Conservation (phyloP, 768 basidiomycete species). For the Lactarius deliciosus region DNA sequence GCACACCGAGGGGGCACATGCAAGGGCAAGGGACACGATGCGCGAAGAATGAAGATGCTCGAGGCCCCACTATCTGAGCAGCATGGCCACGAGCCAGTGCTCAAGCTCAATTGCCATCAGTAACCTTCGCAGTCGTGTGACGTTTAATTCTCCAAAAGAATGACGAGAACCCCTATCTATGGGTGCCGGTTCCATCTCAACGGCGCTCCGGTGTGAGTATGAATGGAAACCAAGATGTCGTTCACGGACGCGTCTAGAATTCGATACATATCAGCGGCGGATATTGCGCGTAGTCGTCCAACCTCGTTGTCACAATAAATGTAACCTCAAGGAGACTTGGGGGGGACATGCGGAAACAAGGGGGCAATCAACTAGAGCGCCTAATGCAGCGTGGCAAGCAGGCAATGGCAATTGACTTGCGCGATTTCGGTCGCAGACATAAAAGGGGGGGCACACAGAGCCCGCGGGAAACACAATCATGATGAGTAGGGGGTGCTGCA, state of each 20-base stretch:
- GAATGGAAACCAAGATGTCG: not conserved
- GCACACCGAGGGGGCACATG: not conserved
- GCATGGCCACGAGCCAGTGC: too few relatives aligned
- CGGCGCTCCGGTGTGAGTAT: not conserved
- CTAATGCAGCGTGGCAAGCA: not conserved
- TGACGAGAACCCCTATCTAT: not conserved
- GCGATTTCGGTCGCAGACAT: not conserved
- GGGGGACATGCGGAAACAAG: not conserved
- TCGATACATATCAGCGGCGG: not conserved
- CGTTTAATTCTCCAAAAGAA: not conserved
- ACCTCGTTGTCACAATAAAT: not conserved
- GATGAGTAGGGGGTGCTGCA: not conserved
- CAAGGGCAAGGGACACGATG: not conserved
- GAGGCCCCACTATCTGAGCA: too few relatives aligned
- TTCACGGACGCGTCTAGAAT: slow-evolving; percentile 2
- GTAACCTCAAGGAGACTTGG: not conserved
- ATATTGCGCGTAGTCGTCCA: not conserved
- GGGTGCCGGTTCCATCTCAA: not conserved
- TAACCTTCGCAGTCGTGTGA: not conserved
- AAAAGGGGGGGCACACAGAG: not conserved
- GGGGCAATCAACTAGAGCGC: not conserved
- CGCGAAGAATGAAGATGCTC: not conserved
- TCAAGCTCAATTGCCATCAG: too few relatives aligned
- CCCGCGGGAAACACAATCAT: not conserved
- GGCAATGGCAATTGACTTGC: not conserved